Evolutionary conservation across 306 rosid species (phyloP).

Genomic region (Dryas drummondii): DNA sequence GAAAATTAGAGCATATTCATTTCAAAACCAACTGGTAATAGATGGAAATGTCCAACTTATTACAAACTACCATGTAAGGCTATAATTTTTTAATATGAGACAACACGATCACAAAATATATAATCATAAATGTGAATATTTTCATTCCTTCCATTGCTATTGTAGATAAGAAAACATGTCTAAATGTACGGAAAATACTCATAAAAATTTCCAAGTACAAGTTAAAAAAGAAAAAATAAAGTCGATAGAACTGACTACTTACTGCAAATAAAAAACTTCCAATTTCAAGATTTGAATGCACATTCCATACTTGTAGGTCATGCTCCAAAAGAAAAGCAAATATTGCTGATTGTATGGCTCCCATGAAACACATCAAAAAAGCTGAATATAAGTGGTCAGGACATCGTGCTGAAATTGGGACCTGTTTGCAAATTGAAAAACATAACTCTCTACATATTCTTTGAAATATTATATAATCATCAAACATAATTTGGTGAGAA

Average conservation of each 20-base stretch:
- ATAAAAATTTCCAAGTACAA: too few relatives aligned
- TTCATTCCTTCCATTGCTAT: too few relatives aligned
- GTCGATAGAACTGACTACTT: constrained; percentile 23
- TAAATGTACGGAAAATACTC: too few relatives aligned
- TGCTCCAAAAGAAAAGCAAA: constrained; percentile 42
- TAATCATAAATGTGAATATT: too few relatives aligned
- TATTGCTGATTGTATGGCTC: constrained; percentile 44
- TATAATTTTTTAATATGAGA: too few relatives aligned
- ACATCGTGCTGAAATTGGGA: constrained; percentile 55
- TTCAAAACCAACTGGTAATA: too few relatives aligned
- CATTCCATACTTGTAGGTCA: constrained; percentile 43
- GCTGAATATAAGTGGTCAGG: constrained; percentile 59
- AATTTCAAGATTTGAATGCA: constrained; percentile 44
- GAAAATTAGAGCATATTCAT: too few relatives aligned
- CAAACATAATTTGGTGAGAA: not conserved
- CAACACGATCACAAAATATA: too few relatives aligned
- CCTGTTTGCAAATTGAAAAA: constrained; percentile 34
- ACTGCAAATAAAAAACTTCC: constrained; percentile 66
- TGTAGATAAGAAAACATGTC: too few relatives aligned
- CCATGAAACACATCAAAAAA: constrained; percentile 61
- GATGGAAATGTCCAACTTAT: too few relatives aligned
- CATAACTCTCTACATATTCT: not conserved
- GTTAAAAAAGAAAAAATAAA: not conserved
- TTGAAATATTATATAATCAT: not conserved
- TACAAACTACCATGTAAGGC: too few relatives aligned